Percentiles rank a stretch among this genome's conserved stretches.
Evolutionary conservation across 2,329 filamentous ascomycete genomes (phyloP).

Genomic region (Fusarium floridanum): DNA sequence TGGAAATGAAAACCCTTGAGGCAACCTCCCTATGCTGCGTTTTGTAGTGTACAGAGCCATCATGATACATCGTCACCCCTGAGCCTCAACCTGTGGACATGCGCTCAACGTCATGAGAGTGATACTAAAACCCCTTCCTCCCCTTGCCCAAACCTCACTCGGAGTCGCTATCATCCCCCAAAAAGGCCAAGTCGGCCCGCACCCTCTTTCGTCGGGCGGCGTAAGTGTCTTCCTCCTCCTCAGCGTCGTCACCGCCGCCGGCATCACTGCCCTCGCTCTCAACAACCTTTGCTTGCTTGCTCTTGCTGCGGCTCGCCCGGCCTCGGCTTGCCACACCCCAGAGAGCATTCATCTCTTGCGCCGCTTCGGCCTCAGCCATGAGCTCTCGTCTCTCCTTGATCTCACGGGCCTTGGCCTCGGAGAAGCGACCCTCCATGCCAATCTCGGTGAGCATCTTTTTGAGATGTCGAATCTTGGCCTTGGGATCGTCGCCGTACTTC

Average conservation of each 20-base stretch:
- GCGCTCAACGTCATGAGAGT: constrained; percentile 5
- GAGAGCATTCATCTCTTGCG: constrained; percentile 81
- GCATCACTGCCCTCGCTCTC: constrained; percentile 49
- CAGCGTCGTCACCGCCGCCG: constrained; percentile 43
- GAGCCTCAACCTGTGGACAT: constrained; percentile 2
- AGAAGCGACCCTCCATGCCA: constrained; percentile 92
- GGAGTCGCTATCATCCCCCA: constrained; percentile 77
- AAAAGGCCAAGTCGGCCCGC: constrained; percentile 71
- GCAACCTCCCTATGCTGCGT: constrained; percentile 2
- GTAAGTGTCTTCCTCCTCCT: constrained; percentile 51
- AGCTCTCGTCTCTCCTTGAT: constrained; percentile 92
- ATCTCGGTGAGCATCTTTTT: constrained; percentile 81
- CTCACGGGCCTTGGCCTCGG: constrained; percentile 82
- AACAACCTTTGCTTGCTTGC: constrained; percentile 48
- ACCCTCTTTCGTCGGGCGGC: constrained; percentile 62
- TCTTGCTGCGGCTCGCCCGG: constrained; percentile 57
- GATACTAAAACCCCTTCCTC: not conserved
- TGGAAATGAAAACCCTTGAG: constrained; percentile 16
- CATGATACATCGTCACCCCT: constrained; percentile 31
- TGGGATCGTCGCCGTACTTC: constrained; percentile 75
- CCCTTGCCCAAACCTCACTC: constrained; percentile 56
- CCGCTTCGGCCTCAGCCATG: constrained; percentile 83
- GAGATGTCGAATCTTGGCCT: constrained; percentile 86
- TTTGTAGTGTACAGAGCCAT: constrained; percentile 31
- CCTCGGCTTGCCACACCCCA: constrained; percentile 74